Evolutionary conservation across 441 rosid species (phyloP), one percentile per base, ranked within the genome.

Genomic region (Arabidopsis lyrata): DNA sequence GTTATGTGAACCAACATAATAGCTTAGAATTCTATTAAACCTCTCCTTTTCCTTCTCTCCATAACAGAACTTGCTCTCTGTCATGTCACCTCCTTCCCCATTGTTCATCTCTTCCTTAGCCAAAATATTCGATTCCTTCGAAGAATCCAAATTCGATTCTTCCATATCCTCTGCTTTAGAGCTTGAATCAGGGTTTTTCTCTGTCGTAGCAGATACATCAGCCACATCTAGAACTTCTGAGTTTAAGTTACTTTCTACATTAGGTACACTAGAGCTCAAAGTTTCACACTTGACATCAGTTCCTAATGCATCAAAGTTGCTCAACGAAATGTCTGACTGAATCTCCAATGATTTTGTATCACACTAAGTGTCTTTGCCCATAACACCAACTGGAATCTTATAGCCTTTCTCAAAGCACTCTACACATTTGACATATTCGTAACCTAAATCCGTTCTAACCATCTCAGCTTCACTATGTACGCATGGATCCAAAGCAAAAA

Each of bases 391-490:
- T 18, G 71, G 75, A 2, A 90, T 91, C 83, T 90, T 91, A 41
- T 93, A 84, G 35, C 95, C 97, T 78, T 92, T 88, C 74, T 88
- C 90, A 1, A 87, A 90, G 78, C 97, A 91, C 72, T 88, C 96
- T 2, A 85, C 77, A 71, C 98, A 94, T 81, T 88, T 87, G n/a
- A 81, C 88, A 76, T 87, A 91, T 77, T 91, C 92, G 36, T 36
- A 70, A 32, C 81, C 93, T 35, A 91, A 88, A 9, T 93, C 93
- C 68, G 88, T 61, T 68, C 95, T 93, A 77, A 85, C 96, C 68
- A 86, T 18, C 50, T 89, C 99, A 68, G 91, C 93, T 82, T 91
- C 96, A 47, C 84, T 80, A 84, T 94, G 99, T 39, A 86, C 77
- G 48, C 78, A 77, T 0, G 88, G 85, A 78, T 94, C 92, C 54